phyloP scores from a whole-genome alignment of 140 eudicot species.

The Cichorium intybus region DNA sequence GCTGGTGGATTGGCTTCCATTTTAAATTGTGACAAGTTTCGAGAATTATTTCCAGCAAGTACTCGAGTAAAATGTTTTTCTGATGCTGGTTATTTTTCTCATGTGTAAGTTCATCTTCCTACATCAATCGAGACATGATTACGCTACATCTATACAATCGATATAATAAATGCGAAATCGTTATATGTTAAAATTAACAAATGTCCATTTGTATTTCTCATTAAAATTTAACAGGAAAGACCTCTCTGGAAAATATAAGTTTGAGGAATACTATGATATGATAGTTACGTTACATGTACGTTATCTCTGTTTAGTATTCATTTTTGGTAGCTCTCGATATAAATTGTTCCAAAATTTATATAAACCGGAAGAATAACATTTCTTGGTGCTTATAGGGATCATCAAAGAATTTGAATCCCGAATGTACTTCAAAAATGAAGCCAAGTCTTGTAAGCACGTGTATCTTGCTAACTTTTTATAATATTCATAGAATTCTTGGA shows the following conservation, averaged over 20 bases:
- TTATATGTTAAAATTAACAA: background rate
- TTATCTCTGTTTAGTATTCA: background rate
- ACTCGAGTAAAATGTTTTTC: constrained; percentile 44
- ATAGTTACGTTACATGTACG: constrained; percentile 31
- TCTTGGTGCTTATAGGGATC: constrained; percentile 25
- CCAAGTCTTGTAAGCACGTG: constrained; percentile 18
- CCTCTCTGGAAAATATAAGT: constrained; percentile 20
- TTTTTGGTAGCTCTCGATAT: background rate
- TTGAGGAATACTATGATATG: constrained; percentile 25
- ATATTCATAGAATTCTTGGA: background rate
- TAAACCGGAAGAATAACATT: background rate
- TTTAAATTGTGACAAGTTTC: constrained; percentile 34
- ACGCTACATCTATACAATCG: background rate
- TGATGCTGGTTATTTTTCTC: constrained; percentile 43
- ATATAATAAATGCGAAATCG: no score
- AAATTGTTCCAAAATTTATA: background rate
- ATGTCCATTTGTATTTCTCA: background rate
- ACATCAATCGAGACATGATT: background rate
- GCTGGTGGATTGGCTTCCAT: constrained; percentile 65
- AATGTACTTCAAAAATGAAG: constrained; percentile 29
- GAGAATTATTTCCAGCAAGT: constrained; percentile 29
- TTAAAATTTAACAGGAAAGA: constrained; percentile 25
- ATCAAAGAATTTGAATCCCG: constrained; percentile 17
- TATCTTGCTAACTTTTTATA: background rate
- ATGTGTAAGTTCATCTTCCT: constrained; percentile 28